Conservation (phyloP, 148 eudicot genomes). For the Drosera capensis region DNA sequence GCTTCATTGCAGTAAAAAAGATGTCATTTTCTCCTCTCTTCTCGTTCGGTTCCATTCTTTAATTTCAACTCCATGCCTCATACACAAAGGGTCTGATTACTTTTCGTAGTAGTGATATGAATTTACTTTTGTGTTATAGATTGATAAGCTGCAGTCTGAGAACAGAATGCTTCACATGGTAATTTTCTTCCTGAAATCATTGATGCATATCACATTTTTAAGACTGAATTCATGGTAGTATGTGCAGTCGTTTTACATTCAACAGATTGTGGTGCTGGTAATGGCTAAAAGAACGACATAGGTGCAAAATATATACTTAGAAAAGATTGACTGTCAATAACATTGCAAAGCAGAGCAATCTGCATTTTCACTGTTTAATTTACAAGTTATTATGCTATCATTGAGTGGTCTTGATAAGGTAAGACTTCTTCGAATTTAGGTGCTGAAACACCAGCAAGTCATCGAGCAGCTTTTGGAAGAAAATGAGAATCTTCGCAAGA, state of each 20-base stretch:
- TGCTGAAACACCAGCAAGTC: conserved; percentile 68
- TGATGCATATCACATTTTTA: neutral
- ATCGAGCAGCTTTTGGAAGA: conserved; percentile 78
- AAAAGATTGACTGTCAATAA: too few species aligned
- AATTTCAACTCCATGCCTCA: too few species aligned
- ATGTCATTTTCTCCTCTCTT: too few species aligned
- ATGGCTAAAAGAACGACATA: too few species aligned
- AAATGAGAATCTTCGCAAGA: conserved; percentile 66
- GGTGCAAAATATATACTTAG: too few species aligned
- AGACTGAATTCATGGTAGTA: neutral
- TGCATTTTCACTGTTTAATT: too few species aligned
- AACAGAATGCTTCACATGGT: conserved; percentile 79
- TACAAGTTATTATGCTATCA: neutral
- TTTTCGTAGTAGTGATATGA: too few species aligned
- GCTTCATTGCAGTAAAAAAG: too few species aligned
- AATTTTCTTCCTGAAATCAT: conserved; percentile 5
- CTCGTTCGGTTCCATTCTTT: too few species aligned
- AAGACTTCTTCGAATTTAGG: conserved; percentile 22
- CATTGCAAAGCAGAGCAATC: too few species aligned
- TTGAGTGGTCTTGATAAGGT: neutral
- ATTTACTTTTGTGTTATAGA: conserved; percentile 58
- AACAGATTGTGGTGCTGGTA: too few species aligned
- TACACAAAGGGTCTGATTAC: too few species aligned
- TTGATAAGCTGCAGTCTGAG: conserved; percentile 36
- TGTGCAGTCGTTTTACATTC: neutral